Conservation (phyloP, 345 rosid species). For the Gossypium rotundifolium region DNA sequence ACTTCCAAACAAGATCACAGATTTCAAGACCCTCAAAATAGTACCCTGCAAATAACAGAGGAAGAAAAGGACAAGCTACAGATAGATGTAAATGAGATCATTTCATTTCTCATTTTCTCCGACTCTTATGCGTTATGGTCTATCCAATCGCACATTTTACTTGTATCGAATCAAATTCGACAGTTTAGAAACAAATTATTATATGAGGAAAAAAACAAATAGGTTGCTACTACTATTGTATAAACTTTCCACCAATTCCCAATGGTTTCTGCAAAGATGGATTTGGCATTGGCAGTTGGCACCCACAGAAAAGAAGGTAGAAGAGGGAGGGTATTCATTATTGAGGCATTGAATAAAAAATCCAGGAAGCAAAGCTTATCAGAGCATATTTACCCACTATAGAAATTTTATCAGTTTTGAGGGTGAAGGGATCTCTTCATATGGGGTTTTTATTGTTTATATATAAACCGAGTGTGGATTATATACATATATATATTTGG, state of each 20-base stretch:
- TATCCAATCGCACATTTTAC: not conserved
- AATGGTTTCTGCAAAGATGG: slow-evolving; percentile 8
- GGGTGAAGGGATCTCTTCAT: slow-evolving; percentile 5
- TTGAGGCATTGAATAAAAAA: slow-evolving; percentile 9
- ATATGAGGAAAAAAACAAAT: not conserved
- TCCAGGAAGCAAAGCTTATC: slow-evolving; percentile 11
- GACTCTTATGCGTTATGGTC: not conserved
- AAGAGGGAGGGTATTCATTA: not conserved
- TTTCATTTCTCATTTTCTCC: not conserved
- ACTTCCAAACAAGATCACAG: slow-evolving; percentile 32
- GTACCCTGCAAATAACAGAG: slow-evolving; percentile 23
- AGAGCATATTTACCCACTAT: slow-evolving; percentile 14
- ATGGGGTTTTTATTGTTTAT: not conserved
- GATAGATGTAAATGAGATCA: slow-evolving; percentile 1
- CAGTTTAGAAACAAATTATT: not conserved
- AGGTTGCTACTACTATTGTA: not conserved
- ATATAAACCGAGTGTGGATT: not conserved
- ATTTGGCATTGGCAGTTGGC: not conserved
- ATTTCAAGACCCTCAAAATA: slow-evolving; percentile 25
- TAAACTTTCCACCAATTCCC: not conserved
- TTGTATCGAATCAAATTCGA: not conserved
- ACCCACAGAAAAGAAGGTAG: slow-evolving; percentile 14
- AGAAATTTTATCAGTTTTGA: not conserved
- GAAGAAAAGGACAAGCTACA: slow-evolving; percentile 12
- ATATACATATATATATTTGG: not conserved